Evolutionary conservation across 2,329 filamentous ascomycete genomes (phyloP), one percentile per base, ranked within the genome.

Genomic region (Gaeumannomyces tritici): DNA sequence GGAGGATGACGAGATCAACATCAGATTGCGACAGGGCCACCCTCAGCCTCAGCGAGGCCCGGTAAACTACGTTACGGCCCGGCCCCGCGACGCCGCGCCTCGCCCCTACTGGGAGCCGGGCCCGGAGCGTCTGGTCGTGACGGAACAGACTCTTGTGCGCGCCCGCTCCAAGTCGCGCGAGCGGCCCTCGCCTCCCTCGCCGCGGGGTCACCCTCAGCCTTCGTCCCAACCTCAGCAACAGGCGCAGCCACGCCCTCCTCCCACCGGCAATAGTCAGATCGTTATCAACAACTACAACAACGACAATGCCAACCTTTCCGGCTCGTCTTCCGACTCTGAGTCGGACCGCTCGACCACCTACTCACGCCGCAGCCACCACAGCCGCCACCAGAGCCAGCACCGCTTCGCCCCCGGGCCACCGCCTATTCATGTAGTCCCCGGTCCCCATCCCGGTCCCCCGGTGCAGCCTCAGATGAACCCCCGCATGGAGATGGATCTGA

Each of bases 251-350:
- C 57, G 42, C 26, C 18, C 28, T 8, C 29, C 29, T 18, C 24
- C 57, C 12, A 33, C 57, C 11, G 31, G 57, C 42, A 35, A 35
- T 24, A 55, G 42, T 21, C 60, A 61, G 51, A 61, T 86, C 59
- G 79, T 86, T 61, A 85, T 86, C 70, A 83, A 84, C 69, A 85
- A 84, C 70, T 76, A 76, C 63, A 80, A 77, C 61, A 73, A 69
- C 21, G 70, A 75, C 63, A 42, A 42, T 42, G 35, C 35, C 35
- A 42, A 42, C 35, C 13, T 42, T 42, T 65, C 69, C 55, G 69
- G 69, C 67, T 73, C 70, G 11, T 79, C 78, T 26, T 80, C 76
- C 6, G 79, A 80, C 47, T 75, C 76, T 21, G 75, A 75, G 2
- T 72, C 67, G 9, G 67, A 76, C 31, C 60, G 29, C 51, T 61